Evolutionary conservation across 352 stramenopile species (phyloP), one percentile per base, ranked within the genome.

Genomic region (Thalassiosira livingstoniorum): DNA sequence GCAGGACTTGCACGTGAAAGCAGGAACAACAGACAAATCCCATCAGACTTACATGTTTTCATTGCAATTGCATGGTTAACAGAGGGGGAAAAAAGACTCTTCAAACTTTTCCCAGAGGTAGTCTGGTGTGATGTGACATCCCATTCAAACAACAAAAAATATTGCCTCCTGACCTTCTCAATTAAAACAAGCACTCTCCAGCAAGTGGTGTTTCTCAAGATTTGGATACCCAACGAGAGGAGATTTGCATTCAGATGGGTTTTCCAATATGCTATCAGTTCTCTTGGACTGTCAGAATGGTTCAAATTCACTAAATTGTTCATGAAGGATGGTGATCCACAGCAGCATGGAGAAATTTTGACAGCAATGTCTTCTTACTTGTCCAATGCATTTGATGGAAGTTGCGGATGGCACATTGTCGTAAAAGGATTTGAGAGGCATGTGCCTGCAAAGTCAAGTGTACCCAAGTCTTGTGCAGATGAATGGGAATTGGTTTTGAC

Each of bases 111-210:
- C 37, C 74, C 64, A 4, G 75, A 83, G 27, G 75, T 83, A 11
- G 29, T 83, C 21, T 78, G 66, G 58, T 76, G 55, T 39, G 58
- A 80, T 61, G 72, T 80, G 5, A 71, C 62, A 25, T 75, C 47
- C n/a, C 76, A 84, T 64, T 75, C 68, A 2, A 84, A 84, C 23
- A 80, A 80, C 42, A 85, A 78, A 51, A 70, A 70, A 2, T 85
- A 63, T 55, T 55, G 75, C 45, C 31, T 81, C 1, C 58, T 76
- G 23, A 81, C 53, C 11, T 85, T 80, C 42, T 85, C 68, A 15
- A 73, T 57, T 32, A 39, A 64, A 32, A 83, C 65, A 45, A 66
- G 39, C 2, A 25, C 73, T 18, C 65, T 45, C n/a, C 71, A 74
- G 39, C 75, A 83, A 29, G 75, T 83, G 61, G 34, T 83, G 15